These are phyloP conservation scores for Saccharomycopsis oosterbeekiorum DNA, from an alignment of 805 yeast species.

Conservation along the genomic window DNA sequence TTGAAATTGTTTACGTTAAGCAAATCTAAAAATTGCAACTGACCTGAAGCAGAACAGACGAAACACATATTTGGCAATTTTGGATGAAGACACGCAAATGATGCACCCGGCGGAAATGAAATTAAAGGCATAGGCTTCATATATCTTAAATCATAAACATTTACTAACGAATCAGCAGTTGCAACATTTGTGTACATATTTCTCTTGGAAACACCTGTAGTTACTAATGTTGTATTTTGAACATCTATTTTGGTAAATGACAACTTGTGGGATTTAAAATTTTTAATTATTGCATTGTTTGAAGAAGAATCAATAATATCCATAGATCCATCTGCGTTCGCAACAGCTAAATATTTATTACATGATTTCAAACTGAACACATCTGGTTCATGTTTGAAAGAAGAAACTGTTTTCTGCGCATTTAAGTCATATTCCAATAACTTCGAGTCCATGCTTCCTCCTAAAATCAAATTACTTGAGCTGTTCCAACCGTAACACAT, in stretches of 20 bases:
- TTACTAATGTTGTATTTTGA: constrained; percentile 55
- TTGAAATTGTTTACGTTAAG: constrained; percentile 62
- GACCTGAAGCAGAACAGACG: constrained; percentile 69
- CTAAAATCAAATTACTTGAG: constrained; percentile 2
- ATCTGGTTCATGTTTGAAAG: constrained; percentile 34
- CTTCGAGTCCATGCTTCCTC: constrained; percentile 4
- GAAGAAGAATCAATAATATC: constrained; percentile 55
- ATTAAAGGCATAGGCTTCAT: constrained; percentile 68
- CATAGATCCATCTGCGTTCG: constrained; percentile 47
- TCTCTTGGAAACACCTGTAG: constrained; percentile 72
- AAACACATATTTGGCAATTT: constrained; percentile 68
- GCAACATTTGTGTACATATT: constrained; percentile 34
- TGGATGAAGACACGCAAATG: constrained; percentile 78
- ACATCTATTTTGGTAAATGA: constrained; percentile 55
- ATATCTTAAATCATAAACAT: constrained; percentile 68
- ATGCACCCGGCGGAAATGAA: constrained; percentile 87
- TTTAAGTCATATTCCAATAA: constrained; percentile 35
- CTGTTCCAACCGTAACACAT: constrained; percentile 9
- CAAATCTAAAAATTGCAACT: constrained; percentile 76
- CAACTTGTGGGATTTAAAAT: constrained; percentile 52
- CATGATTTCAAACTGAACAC: constrained; percentile 40
- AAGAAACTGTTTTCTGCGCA: constrained; percentile 29
- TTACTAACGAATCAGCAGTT: constrained; percentile 69
- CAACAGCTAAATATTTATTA: constrained; percentile 47
- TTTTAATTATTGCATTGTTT: constrained; percentile 34